These are phyloP conservation scores for Carallia pectinifolia DNA, from an alignment of 345 rosid genomes.

Conservation along the genomic window DNA sequence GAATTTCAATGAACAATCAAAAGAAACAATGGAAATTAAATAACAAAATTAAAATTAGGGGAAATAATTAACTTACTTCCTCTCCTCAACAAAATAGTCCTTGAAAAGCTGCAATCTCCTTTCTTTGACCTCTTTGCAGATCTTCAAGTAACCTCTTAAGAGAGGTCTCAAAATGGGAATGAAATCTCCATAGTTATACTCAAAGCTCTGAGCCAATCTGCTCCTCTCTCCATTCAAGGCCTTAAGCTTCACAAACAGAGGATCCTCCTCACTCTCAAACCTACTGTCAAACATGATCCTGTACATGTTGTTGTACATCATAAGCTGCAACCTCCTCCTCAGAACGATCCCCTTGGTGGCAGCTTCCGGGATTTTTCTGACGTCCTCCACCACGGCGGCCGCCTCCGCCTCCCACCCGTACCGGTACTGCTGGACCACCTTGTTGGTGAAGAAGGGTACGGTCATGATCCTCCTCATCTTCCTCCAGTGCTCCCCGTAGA, in stretches of 20 bases:
- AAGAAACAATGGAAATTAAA: background rate
- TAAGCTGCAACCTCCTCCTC: slow-evolving; percentile 69
- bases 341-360: slow-evolving; percentile 73
- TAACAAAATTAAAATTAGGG: background rate
- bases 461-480: slow-evolving; percentile 99
- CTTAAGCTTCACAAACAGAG: slow-evolving; percentile 65
- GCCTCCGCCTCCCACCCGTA: slow-evolving; percentile 79
- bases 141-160: slow-evolving; percentile 86
- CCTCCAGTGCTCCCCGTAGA: slow-evolving; percentile 98
- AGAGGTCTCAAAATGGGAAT: slow-evolving; percentile 93
- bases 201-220: slow-evolving; percentile 92
- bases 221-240: slow-evolving; percentile 97
- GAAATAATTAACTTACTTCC: slow-evolving; percentile 54
- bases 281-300: slow-evolving; percentile 93
- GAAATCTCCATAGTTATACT: slow-evolving; percentile 92
- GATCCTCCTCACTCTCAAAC: slow-evolving; percentile 87
- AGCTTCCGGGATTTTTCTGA: slow-evolving; percentile 64
- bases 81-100: slow-evolving; percentile 86
- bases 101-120: slow-evolving; percentile 77
- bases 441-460: slow-evolving; percentile 95
- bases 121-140: slow-evolving; percentile 85
- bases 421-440: slow-evolving; percentile 75
- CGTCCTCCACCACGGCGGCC: slow-evolving; percentile 66
- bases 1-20: background rate
- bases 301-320: slow-evolving; percentile 99